Percentiles rank a stretch among this genome's conserved stretches.
Evolutionary conservation across 2,329 filamentous ascomycete species (phyloP).

Genomic region (Pseudogymnoascus sp.): DNA sequence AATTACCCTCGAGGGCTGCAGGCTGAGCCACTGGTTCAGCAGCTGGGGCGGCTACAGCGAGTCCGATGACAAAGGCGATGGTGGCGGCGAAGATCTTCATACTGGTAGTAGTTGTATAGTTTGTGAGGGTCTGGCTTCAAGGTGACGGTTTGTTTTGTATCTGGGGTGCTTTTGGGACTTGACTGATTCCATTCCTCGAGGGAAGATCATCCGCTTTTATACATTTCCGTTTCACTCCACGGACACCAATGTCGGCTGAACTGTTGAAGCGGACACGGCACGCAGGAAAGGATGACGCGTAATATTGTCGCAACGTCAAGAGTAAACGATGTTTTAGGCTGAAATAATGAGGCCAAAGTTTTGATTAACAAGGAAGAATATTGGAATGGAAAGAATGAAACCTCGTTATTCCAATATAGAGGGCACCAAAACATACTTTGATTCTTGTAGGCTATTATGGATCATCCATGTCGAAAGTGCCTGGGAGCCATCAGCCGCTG

Average conservation of each 20-base stretch:
- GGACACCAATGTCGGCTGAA: neutral
- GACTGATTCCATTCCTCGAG: no score
- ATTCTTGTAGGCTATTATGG: neutral
- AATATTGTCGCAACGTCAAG: neutral
- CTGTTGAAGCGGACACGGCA: neutral
- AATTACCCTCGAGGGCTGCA: neutral
- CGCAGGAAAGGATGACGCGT: neutral
- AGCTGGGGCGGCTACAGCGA: neutral
- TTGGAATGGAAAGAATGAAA: neutral
- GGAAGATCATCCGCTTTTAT: neutral
- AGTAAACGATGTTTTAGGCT: neutral
- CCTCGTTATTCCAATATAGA: neutral
- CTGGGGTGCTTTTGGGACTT: neutral
- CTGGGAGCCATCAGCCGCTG: neutral
- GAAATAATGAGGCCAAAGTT: neutral
- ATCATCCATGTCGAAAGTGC: neutral
- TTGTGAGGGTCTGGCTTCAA: neutral
- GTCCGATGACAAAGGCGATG: neutral
- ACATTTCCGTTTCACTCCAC: neutral
- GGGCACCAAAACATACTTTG: neutral
- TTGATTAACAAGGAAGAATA: neutral
- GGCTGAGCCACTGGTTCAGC: neutral
- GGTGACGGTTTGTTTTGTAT: neutral
- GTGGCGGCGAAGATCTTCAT: neutral
- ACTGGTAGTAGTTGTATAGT: neutral